phyloP scores from a whole-genome alignment of 495 filamentous ascomycete genomes.

The Daldinia caldariorum region DNA sequence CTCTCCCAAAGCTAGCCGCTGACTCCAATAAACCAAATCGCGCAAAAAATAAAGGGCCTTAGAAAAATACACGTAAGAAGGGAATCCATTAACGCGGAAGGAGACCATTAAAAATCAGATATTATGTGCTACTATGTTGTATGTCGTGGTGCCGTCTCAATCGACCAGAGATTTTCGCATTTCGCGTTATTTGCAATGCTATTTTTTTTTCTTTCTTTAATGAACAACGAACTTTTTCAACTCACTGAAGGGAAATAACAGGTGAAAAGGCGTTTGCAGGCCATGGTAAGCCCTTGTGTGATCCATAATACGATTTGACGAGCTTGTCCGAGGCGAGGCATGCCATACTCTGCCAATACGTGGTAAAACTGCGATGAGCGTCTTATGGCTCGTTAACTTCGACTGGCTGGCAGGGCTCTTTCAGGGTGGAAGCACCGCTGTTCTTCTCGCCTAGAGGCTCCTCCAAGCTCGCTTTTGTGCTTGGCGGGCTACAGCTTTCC shows the following conservation, averaged over 20 bases:
- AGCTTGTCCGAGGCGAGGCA: neutral
- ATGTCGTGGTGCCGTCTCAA: conserved; percentile 32
- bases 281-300: neutral
- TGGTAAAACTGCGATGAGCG: neutral
- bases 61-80: conserved; percentile 39
- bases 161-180: conserved; percentile 8
- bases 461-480: conserved; percentile 65
- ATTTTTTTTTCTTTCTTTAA: conserved; percentile 5
- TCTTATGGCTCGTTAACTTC: conserved; percentile 31
- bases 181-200: conserved; percentile 35
- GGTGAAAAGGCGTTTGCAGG: neutral
- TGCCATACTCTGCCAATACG: neutral
- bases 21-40: conserved; percentile 28
- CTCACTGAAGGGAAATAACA: conserved; percentile 18
- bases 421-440: conserved; percentile 13
- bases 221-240: conserved; percentile 18
- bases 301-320: neutral
- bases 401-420: conserved; percentile 18
- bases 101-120: conserved; percentile 35
- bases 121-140: conserved; percentile 40
- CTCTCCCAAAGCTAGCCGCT: conserved; percentile 12
- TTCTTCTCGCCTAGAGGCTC: conserved; percentile 44
- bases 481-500: conserved; percentile 69
- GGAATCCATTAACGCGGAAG: conserved; percentile 28
- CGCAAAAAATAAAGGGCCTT: neutral